Evolutionary conservation across 2,329 filamentous ascomycete species (phyloP).

Genomic region (Colletotrichum sp.): DNA sequence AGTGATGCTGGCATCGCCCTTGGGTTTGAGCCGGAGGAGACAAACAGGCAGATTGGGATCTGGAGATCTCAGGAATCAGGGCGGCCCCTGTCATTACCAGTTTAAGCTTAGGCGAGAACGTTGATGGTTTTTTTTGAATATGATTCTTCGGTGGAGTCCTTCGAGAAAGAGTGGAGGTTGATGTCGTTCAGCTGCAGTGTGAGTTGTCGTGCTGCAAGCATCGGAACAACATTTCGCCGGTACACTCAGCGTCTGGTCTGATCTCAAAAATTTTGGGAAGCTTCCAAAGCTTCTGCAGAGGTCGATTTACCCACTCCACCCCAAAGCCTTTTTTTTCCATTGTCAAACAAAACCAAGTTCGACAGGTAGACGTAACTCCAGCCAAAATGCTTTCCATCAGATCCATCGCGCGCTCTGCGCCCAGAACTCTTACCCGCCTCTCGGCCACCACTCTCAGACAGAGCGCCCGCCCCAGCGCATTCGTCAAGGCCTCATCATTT

Average conservation of each 20-base stretch:
- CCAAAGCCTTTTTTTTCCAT: not conserved
- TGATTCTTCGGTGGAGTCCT: not conserved
- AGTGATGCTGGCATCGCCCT: not conserved
- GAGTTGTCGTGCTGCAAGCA: not conserved
- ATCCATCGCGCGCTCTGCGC: constrained; percentile 68
- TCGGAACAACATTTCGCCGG: constrained; percentile 10
- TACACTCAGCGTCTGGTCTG: not conserved
- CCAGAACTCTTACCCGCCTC: constrained; percentile 66
- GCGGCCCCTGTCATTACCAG: not conserved
- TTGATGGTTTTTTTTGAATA: not conserved
- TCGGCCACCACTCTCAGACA: constrained; percentile 55
- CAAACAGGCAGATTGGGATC: not conserved
- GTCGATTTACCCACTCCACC: not conserved
- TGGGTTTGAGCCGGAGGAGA: not conserved
- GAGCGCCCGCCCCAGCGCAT: constrained; percentile 52
- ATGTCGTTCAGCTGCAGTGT: not conserved
- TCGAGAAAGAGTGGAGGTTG: constrained; percentile 1
- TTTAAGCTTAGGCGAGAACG: not conserved
- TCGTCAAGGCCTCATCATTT: constrained; percentile 48
- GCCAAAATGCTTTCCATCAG: constrained; percentile 73
- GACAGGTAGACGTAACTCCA: not conserved
- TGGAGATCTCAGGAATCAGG: not conserved
- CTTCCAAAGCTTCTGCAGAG: not conserved
- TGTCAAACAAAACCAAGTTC: not conserved
- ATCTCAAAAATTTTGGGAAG: constrained; percentile 18